Evolutionary conservation across 441 rosid genomes (phyloP).

Genomic region (Lepidium campestre): DNA sequence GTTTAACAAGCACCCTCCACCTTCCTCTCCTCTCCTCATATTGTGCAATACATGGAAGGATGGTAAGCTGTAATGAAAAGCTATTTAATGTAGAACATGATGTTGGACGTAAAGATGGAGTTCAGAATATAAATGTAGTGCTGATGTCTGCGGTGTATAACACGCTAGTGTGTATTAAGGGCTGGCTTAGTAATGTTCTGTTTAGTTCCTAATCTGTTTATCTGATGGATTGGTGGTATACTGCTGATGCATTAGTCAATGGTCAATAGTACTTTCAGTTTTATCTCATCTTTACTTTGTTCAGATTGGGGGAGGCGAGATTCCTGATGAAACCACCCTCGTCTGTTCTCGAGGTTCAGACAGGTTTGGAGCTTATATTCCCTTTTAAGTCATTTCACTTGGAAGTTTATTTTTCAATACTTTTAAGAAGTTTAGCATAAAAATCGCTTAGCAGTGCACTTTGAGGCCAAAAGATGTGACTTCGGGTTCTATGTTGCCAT

Average conservation of each 20-base stretch:
- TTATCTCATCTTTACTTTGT: constrained; percentile 29
- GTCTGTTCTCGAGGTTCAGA: constrained; percentile 89
- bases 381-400: background rate
- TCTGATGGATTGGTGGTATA: background rate
- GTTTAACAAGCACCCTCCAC: background rate
- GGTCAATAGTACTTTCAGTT: constrained; percentile 1
- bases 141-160: background rate
- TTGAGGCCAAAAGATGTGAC: background rate
- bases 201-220: background rate
- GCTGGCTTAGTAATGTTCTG: background rate
- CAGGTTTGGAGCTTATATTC: constrained; percentile 51
- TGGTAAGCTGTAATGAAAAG: constrained; percentile 4
- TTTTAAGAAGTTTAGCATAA: background rate
- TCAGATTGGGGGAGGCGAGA: constrained; percentile 88
- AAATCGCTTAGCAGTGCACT: background rate
- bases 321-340: constrained; percentile 85
- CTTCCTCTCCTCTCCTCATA: background rate
- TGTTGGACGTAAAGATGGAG: background rate
- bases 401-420: background rate
- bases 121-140: background rate
- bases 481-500: background rate
- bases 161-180: background rate
- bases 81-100: background rate
- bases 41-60: background rate
- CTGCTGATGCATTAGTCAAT: constrained; percentile 2